Evolutionary conservation across 306 rosid genomes (phyloP).

Genomic region (Dalbergia cultrata): DNA sequence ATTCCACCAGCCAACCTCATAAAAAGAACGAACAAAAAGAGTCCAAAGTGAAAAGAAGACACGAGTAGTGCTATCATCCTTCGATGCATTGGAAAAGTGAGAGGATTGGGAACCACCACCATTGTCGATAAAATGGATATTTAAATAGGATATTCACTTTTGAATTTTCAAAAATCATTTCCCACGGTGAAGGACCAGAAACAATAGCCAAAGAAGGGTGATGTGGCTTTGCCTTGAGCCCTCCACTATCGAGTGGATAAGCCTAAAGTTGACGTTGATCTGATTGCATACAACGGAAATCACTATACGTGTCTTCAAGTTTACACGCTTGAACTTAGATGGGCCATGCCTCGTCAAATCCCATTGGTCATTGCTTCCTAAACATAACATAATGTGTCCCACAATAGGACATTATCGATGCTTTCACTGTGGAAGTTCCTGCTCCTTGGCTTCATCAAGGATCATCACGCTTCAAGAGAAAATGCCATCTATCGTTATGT

Average conservation of each 20-base stretch:
- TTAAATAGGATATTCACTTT: no score
- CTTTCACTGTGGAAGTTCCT: neutral
- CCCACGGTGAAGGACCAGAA: neutral
- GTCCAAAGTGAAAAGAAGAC: neutral
- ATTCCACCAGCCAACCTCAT: no score
- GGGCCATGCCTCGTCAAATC: conserved; percentile 36
- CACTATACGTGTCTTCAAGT: neutral
- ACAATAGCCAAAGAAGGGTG: neutral
- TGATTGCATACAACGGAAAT: no score
- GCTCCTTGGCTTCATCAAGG: neutral
- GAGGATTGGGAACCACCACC: no score
- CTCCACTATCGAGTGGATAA: conserved; percentile 6
- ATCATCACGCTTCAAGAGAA: conserved; percentile 9
- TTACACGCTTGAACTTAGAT: conserved; percentile 19
- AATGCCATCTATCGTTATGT: neutral
- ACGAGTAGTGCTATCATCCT: neutral
- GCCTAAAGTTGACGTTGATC: neutral
- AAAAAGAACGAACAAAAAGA: no score
- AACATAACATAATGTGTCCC: conserved; percentile 16
- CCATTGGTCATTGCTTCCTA: conserved; percentile 16
- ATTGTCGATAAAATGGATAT: no score
- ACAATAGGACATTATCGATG: conserved; percentile 10
- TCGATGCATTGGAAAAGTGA: no score
- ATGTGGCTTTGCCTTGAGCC: conserved; percentile 34
- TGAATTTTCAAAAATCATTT: no score